These are phyloP conservation scores for Dactylellina haptotyla DNA, from an alignment of 2,329 filamentous ascomycete genomes.

Conservation along the genomic window DNA sequence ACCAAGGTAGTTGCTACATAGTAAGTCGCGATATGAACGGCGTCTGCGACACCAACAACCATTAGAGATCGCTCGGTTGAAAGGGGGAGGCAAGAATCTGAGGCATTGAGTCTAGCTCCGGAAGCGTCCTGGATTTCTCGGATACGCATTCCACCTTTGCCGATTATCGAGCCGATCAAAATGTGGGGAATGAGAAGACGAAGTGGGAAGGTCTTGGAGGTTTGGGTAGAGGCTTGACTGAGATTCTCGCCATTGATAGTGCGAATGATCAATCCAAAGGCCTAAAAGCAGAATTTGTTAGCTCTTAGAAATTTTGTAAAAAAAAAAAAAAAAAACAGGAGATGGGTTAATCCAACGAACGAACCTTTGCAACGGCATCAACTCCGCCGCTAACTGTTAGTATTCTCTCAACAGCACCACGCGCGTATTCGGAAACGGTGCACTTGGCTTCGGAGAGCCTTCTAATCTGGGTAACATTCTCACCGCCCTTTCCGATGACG, in stretches of 20 bases:
- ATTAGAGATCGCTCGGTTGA: conserved; percentile 98
- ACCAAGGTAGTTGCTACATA: conserved; percentile 98
- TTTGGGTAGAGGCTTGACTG: conserved; percentile 83
- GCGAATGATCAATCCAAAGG: conserved; percentile 96
- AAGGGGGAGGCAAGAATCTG: conserved; percentile 89
- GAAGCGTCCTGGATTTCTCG: conserved; percentile 98
- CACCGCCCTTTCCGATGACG: conserved; percentile 96
- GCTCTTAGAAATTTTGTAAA: not conserved
- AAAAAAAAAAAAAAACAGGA: not conserved
- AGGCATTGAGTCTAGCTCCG: conserved; percentile 94
- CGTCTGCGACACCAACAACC: conserved; percentile 96
- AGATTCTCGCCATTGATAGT: conserved; percentile 97
- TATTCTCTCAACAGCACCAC: conserved; percentile 96
- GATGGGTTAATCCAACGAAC: no score
- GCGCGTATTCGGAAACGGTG: conserved; percentile 97
- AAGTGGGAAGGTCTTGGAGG: conserved; percentile 96
- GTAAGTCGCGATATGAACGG: conserved; percentile 98
- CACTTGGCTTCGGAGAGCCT: conserved; percentile 96
- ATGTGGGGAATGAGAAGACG: conserved; percentile 96
- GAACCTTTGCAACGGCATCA: conserved; percentile 94
- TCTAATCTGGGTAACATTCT: conserved; percentile 97
- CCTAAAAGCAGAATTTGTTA: conserved; percentile 66
- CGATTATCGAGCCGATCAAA: conserved; percentile 97
- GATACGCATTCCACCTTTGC: conserved; percentile 93
- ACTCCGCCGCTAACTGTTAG: conserved; percentile 96